Base-by-base conservation (phyloP, 2,329 filamentous ascomycete species). In the Hymenoscyphus occultus region DNA sequence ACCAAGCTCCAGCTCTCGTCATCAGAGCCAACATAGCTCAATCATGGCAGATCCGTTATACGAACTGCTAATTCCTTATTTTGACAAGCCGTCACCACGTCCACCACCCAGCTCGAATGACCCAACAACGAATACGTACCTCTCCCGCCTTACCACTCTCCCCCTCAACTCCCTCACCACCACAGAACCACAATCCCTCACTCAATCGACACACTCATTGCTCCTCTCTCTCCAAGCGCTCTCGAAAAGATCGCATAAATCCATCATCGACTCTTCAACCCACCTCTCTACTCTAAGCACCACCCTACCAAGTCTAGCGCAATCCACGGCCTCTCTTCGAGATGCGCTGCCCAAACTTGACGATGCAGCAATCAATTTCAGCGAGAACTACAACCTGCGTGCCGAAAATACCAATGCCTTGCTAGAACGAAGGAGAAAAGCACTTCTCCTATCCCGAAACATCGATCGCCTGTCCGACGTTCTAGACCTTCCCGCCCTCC, bases 381-480 rank as follows among this genome's bases (percentile, higher is more conserved):
- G 93, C 7, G 84, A 88, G 14, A 91, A 88, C 54, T 97, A 97
- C 76, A 90, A 89, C 77, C 91, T 90, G 73, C 86, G 85, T 63
- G 84, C 84, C 62, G 87, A 90, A 67, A 89, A 87, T 87, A 60
- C 19, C 16, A 82, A 82, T 65, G 75, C 78, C 10, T 80, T 92
- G 0, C 82, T 97, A 35, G 87, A 88, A 60, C 81, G 89, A 32
- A 86, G 95, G 70, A 91, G 91, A 73, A 89, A 90, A 74, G 90
- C 92, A 0, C 85, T 97, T 74, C 83, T 96, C 28, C 82, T 98
- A 16, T 86, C 92, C 19, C 86, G 91, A 59, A 98, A 97, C 75
- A 89, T 94, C 35, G 94, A 97, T 76, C 87, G 94, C 63, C 83
- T 98, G 2, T 90, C 93, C 39, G 93, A 97, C 76, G 89, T 98